phyloP scores from a whole-genome alignment of 352 stramenopile species.

The Phytophthora sojae region DNA sequence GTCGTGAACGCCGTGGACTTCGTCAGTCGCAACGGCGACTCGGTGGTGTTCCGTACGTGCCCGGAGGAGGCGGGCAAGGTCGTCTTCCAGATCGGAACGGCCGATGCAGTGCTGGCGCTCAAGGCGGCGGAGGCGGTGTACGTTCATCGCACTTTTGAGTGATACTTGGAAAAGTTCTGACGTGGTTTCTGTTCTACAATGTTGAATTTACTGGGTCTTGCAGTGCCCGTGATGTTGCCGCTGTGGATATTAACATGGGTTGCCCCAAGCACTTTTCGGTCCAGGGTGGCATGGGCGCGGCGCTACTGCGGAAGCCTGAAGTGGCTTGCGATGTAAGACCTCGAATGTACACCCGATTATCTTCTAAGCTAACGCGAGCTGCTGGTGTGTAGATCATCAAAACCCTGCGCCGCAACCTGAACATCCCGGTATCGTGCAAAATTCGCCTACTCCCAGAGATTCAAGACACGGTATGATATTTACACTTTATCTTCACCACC shows the following conservation, averaged over 20 bases:
- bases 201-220: not conserved
- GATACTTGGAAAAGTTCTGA: not conserved
- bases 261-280: slow-evolving; percentile 95
- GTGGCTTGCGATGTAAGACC: slow-evolving; percentile 79
- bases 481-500: not conserved
- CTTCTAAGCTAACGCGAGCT: not conserved
- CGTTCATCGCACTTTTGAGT: not conserved
- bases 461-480: slow-evolving; percentile 62
- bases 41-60: slow-evolving; percentile 90
- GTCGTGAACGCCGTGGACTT: slow-evolving; percentile 92
- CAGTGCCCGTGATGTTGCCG: slow-evolving; percentile 85
- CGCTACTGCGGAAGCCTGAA: slow-evolving; percentile 90
- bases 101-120: slow-evolving; percentile 76
- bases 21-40: slow-evolving; percentile 83
- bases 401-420: slow-evolving; percentile 80
- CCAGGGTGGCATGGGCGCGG: slow-evolving; percentile 92
- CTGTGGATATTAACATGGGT: slow-evolving; percentile 96
- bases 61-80: slow-evolving; percentile 81
- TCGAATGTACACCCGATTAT: not conserved
- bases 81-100: slow-evolving; percentile 92
- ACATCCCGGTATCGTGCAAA: slow-evolving; percentile 89
- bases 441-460: slow-evolving; percentile 81
- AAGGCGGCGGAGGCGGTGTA: slow-evolving; percentile 82
- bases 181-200: not conserved
- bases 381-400: slow-evolving; percentile 69